Conservation (phyloP, 2,329 filamentous ascomycete species). For the Fusarium floridanum region DNA sequence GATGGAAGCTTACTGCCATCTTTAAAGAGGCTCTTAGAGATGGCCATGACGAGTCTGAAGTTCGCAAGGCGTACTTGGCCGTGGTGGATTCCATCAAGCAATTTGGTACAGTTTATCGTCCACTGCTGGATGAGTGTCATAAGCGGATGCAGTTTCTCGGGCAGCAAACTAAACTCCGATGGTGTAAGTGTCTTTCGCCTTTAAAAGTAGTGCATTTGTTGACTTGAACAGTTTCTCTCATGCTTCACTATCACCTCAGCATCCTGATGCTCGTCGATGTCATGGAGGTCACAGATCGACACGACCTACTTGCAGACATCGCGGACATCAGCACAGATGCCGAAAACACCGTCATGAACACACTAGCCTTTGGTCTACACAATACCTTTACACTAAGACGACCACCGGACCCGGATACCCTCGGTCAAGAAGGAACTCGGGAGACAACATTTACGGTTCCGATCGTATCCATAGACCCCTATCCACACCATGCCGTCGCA, state of each 20-base stretch:
- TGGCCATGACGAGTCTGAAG: slow-evolving; percentile 49
- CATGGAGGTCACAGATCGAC: slow-evolving; percentile 47
- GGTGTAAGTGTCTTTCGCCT: slow-evolving; percentile 42
- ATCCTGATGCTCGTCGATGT: slow-evolving; percentile 49
- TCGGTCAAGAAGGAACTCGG: not conserved
- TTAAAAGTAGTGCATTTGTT: fast-evolving
- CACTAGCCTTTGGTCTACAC: slow-evolving; percentile 48
- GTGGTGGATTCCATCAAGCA: slow-evolving; percentile 46
- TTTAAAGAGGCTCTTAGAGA: slow-evolving; percentile 51
- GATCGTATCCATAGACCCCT: slow-evolving; percentile 50
- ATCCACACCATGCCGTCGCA: slow-evolving; percentile 50
- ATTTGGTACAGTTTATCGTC: slow-evolving; percentile 47
- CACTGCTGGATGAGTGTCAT: slow-evolving; percentile 47
- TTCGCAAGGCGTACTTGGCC: slow-evolving; percentile 41
- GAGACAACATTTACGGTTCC: slow-evolving; percentile 39
- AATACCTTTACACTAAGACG: slow-evolving; percentile 41
- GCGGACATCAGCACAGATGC: slow-evolving; percentile 44
- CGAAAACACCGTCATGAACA: slow-evolving; percentile 50
- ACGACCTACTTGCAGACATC: slow-evolving; percentile 44
- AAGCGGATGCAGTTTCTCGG: slow-evolving; percentile 49
- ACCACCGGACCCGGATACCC: not conserved
- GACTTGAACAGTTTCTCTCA: slow-evolving; percentile 44
- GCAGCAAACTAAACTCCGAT: slow-evolving; percentile 49
- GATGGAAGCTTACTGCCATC: slow-evolving; percentile 49
- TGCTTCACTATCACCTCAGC: slow-evolving; percentile 52